Evolutionary conservation across 2,329 filamentous ascomycete genomes (phyloP), one percentile per base, ranked within the genome.

Genomic region (Albifimbria verrucaria): DNA sequence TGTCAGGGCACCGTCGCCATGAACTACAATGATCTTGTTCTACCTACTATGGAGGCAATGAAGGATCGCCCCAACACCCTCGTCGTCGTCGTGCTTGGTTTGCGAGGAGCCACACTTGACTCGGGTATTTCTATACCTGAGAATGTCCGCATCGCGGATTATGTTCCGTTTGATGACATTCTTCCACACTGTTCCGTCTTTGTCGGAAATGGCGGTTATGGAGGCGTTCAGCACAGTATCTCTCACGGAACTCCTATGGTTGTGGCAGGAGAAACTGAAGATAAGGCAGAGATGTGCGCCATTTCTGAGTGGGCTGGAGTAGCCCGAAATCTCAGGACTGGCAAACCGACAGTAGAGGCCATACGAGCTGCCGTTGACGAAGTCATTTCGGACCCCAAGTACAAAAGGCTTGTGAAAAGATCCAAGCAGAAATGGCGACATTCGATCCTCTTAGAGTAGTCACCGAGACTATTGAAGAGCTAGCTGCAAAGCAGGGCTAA

Each of bases 381-480:
- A 23, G 44, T 47, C 23, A 17, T 47, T 15, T 22, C 23, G 17
- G 15, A 47, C 17, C 23, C 44, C 44, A 47, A 22, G 18, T 47
- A 47, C 22, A 47, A 24, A 23, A 47, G 44, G 44, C 44, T 25
- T 18, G 18, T 25, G 7, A 47, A 18, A 47, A 22, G 23, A 18
- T 47, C 25, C 44, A 47, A 47, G 44, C 44, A 47, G 44, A 47
- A 15, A 47, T 47, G 44, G 44, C 22, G 44, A 15, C 44, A 9
- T 47, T 23, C 25, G 44, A 47, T 23, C 44, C 44, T 10, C n/a
- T 47, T 18, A 47, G n/a, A n/a, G n/a, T n/a, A n/a, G n/a, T n/a
- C n/a, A n/a, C n/a, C n/a, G n/a, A n/a, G n/a, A 20, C n/a, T n/a
- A n/a, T n/a, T n/a, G n/a, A n/a, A n/a, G n/a, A n/a, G n/a, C n/a